phyloP scores from a whole-genome alignment of 1,284 basidiomycete genomes.

The Sanghuangporus weigelae region DNA sequence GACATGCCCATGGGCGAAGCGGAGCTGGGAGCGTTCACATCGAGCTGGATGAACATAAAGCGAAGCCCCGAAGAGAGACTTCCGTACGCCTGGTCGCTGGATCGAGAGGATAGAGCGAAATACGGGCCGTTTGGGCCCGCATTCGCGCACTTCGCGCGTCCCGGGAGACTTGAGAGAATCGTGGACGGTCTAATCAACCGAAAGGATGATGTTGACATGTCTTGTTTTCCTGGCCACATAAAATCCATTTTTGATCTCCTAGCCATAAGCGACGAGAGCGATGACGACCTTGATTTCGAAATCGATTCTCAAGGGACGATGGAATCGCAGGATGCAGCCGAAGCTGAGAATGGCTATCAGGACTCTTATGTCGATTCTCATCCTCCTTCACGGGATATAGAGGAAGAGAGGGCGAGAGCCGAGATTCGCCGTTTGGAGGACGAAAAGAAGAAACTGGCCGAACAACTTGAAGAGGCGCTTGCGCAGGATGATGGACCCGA shows the following conservation, averaged over 20 bases:
- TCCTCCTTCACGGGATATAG: no score
- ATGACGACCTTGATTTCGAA: neutral
- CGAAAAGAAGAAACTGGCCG: no score
- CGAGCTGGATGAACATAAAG: neutral
- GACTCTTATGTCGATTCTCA: no score
- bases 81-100: neutral
- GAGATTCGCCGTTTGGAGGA: no score
- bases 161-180: neutral
- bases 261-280: neutral
- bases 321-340: no score
- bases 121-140: slow-evolving; percentile 2
- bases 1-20: neutral
- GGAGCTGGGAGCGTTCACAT: neutral
- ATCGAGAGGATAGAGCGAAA: neutral
- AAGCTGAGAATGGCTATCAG: no score
- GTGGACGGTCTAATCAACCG: neutral
- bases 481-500: no score
- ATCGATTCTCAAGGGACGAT: no score
- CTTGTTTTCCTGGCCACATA: neutral
- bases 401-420: no score
- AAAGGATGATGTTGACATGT: neutral
- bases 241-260: neutral
- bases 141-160: neutral
- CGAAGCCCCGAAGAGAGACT: neutral
- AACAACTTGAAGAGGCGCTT: no score